These are phyloP conservation scores for Immersiporthe knoxdaviesiana DNA, from an alignment of 2,329 filamentous ascomycete genomes.

Conservation along the genomic window DNA sequence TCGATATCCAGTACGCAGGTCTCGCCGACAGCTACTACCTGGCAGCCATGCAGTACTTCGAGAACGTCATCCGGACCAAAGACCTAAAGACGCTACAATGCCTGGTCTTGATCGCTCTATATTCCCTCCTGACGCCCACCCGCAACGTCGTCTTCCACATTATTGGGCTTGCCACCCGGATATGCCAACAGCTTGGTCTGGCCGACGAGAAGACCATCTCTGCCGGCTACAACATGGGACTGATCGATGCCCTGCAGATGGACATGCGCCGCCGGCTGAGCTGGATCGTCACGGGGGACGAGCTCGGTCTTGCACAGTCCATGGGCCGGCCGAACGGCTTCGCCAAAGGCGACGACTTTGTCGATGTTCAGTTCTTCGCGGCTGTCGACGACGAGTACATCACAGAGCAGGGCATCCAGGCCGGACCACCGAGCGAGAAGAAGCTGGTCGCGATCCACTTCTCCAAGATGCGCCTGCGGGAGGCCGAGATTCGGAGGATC, in stretches of 20 bases:
- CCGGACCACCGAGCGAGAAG: conserved; percentile 73
- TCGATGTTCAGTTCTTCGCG: conserved; percentile 86
- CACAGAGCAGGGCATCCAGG: conserved; percentile 72
- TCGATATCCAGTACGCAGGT: conserved; percentile 87
- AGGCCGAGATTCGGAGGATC: conserved; percentile 83
- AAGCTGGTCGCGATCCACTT: conserved; percentile 93
- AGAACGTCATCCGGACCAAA: conserved; percentile 83
- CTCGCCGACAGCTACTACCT: conserved; percentile 94
- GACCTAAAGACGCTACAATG: conserved; percentile 90
- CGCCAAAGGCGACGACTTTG: conserved; percentile 77
- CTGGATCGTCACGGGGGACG: conserved; percentile 88
- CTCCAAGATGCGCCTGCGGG: conserved; percentile 85
- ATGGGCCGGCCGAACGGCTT: conserved; percentile 87
- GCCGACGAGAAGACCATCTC: conserved; percentile 87
- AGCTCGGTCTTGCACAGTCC: conserved; percentile 83
- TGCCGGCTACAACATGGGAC: conserved; percentile 60
- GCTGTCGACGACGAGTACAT: conserved; percentile 83
- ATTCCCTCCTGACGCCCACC: conserved; percentile 90
- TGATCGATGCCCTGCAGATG: conserved; percentile 72
- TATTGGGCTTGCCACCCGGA: conserved; percentile 81
- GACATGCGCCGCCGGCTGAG: conserved; percentile 88
- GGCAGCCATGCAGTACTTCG: conserved; percentile 81
- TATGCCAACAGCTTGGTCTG: conserved; percentile 87
- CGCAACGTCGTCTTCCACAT: conserved; percentile 93
- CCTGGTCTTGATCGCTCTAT: conserved; percentile 82